Base-by-base conservation (phyloP, 192 early-diverging fungal species). In the Umbelopsis sp. region DNA sequence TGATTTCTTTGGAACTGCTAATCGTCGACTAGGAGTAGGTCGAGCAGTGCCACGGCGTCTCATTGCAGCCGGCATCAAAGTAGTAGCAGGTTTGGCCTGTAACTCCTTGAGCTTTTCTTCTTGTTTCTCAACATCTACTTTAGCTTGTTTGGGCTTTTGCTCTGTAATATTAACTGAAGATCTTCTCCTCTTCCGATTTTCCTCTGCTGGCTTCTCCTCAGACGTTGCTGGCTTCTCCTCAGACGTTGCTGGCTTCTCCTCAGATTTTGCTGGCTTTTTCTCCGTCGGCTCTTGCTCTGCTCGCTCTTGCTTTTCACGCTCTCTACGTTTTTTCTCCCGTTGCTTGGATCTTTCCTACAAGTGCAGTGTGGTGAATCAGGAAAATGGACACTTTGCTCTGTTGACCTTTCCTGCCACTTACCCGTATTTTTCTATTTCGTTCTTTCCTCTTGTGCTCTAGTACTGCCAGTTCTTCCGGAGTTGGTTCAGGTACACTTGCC, bases 41-140 rank as follows among this genome's bases (percentile, higher is more conserved):
- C 33, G 64, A 21, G 61, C 64, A 20, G n/a, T 16, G 11, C 71
- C 64, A n/a, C 71, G 47, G n/a, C 30, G n/a, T 49, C 30, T 27
- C 37, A 72, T 20, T 3, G 47, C 47, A 37, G 64, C 47, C 27
- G 46, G 64, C 9, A 55, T 35, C 25, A 45, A 25, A 3, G 22
- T 21, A 22, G 51, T 25, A 23, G 16, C 30, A 30, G 10, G 27
- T 13, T 61, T 37, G n/a, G 27, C 15, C 30, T 35, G 23, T n/a
- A 18, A 16, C 16, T 25, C 55, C 13, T 61, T 22, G 9, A 12
- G 18, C 30, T 22, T 30, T 30, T 61, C 55, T 16, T 35, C 16
- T 7, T 11, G 27, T 15, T 25, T 15, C 27, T 13, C 27, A 35
- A 18, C 13, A 16, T 61, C 18, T 20, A 61, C 55, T n/a, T 61